These are phyloP conservation scores for Picea sitchensis DNA, from an alignment of 75 land plant species.

Conservation along the genomic window DNA sequence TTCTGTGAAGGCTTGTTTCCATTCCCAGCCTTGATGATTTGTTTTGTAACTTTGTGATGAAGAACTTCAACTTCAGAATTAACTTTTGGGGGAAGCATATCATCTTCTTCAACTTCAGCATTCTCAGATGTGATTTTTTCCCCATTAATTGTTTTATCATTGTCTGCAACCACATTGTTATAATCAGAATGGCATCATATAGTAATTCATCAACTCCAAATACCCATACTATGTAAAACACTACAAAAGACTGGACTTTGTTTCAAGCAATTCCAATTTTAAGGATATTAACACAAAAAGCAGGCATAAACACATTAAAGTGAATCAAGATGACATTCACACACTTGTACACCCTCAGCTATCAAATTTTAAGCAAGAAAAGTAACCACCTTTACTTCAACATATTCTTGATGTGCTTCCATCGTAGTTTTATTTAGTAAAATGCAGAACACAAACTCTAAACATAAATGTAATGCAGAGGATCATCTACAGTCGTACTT, in stretches of 20 bases:
- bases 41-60: conserved; percentile 83
- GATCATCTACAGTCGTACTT: neutral
- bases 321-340: neutral
- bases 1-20: conserved; percentile 68
- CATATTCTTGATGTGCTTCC: neutral
- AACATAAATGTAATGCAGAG: neutral
- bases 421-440: neutral
- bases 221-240: neutral
- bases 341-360: neutral
- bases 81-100: conserved; percentile 69
- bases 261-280: neutral
- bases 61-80: conserved; percentile 63
- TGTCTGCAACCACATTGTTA: neutral
- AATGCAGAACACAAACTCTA: neutral
- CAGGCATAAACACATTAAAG: neutral
- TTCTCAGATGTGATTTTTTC: conserved; percentile 24
- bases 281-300: neutral
- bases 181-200: neutral
- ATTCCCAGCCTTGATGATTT: conserved; percentile 86
- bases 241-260: neutral
- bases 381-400: neutral
- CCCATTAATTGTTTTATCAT: neutral
- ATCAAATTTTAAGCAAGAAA: neutral
- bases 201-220: neutral
- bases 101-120: conserved; percentile 47